Percentiles rank a stretch among this genome's conserved stretches.
These are phyloP conservation scores for Agroathelia rolfsii DNA, from an alignment of 1,284 basidiomycete genomes.

Conservation along the genomic window DNA sequence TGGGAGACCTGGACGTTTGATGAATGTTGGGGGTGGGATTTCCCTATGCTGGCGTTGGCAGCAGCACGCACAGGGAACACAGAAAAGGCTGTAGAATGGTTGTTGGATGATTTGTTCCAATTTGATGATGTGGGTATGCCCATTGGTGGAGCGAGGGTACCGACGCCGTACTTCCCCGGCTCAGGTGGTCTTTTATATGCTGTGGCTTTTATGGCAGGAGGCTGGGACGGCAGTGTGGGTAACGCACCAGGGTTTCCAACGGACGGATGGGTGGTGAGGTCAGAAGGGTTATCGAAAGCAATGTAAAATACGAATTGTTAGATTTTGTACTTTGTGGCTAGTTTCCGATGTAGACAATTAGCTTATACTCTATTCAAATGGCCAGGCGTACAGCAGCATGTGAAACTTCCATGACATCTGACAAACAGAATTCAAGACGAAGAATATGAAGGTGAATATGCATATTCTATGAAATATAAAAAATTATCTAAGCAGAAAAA, in stretches of 20 bases:
- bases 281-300: conserved; percentile 33
- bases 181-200: conserved; percentile 42
- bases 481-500: too few species aligned
- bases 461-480: too few species aligned
- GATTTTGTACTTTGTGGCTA: too few species aligned
- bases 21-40: conserved; percentile 57
- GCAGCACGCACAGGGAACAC: conserved; percentile 42
- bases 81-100: conserved; percentile 42
- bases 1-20: conserved; percentile 47
- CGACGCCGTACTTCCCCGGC: conserved; percentile 54
- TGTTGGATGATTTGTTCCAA: conserved; percentile 41
- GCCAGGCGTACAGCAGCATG: too few species aligned
- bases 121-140: conserved; percentile 58
- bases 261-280: conserved; percentile 33
- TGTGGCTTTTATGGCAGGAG: conserved; percentile 45
- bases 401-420: too few species aligned
- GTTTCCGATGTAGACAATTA: too few species aligned
- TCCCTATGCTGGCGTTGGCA: conserved; percentile 53
- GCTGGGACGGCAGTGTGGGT: conserved; percentile 39
- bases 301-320: conserved; percentile 21
- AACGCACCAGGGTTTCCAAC: conserved; percentile 38
- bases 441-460: too few species aligned
- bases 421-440: too few species aligned
- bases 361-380: too few species aligned
- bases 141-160: conserved; percentile 43